Evolutionary conservation across 2,329 filamentous ascomycete genomes (phyloP), one percentile per base, ranked within the genome.

Genomic region (Neonectria sp.): DNA sequence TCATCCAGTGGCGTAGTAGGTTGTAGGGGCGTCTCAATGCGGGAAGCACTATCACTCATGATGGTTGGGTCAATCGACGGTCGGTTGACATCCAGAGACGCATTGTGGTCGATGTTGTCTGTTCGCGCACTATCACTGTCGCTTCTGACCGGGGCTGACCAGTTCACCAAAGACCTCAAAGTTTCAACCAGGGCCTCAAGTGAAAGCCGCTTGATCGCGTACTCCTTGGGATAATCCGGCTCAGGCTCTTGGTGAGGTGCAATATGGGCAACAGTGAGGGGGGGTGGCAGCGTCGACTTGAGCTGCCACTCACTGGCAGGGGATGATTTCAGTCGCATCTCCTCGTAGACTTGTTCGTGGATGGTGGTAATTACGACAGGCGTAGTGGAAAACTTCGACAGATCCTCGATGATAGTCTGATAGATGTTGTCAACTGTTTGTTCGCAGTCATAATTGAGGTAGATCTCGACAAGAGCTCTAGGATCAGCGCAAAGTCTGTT

Each of bases 371-470:
- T 90, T 11, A 90, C 80, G 5, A 97, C 91, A 1, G 95, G 91
- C 11, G 91, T 88, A 60, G 93, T 96, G 2, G 95, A 93, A 74
- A 97, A 93, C 74, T 92, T 92, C 35, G 95, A 96, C 21, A 99
- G 84, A 80, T 98, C 95, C 79, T 99, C 97, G 56, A 99, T 95
- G 60, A 98, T 91, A 24, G 89, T 92, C 81, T 99, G 96, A 79
- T 97, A 99, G 81, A 98, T 96, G 80, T 99, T 99, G 82, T 98
- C 95, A 67, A 98, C 89, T 46, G 94, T 95, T 67, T 95, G 89
- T 77, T 98, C 97, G 82, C 96, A 99, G 79, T 99, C 96, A 78
- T 99, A 99, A 81, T 99, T 99, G 69, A 99, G 88, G 80, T 99
- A 99, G 15, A 95, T 92, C 81, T 99, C 96, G 17, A 99, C 96